A percentile compares a stretch with the other conserved stretches of the same genome.
Evolutionary conservation across 768 basidiomycete species (phyloP).

Genomic region (Russula foetens): DNA sequence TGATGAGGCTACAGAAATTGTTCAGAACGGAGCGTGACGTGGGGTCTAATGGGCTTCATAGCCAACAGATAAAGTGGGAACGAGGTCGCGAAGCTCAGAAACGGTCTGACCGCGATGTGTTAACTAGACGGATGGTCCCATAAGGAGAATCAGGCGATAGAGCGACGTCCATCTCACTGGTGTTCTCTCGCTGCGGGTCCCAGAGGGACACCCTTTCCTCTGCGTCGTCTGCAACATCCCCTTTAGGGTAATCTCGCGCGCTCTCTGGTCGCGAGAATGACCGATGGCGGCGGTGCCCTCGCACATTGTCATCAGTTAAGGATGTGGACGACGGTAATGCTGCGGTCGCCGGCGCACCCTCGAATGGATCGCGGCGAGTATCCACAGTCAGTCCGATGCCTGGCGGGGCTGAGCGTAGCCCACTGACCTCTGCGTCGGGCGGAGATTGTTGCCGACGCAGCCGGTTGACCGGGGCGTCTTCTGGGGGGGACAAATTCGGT

Average conservation of each 20-base stretch:
- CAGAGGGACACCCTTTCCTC: slow-evolving; percentile 57
- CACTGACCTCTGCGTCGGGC: neutral
- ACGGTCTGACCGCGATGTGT: neutral
- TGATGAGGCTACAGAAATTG: neutral
- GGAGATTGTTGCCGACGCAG: neutral
- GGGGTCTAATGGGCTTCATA: neutral
- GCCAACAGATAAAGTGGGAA: neutral
- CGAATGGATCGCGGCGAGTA: slow-evolving; percentile 9
- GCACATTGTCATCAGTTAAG: neutral
- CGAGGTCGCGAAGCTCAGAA: neutral
- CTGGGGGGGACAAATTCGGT: neutral
- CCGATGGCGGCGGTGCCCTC: slow-evolving; percentile 19
- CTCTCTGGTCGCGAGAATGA: slow-evolving; percentile 33
- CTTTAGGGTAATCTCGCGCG: slow-evolving; percentile 33
- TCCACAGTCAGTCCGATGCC: neutral
- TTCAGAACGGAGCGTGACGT: neutral
- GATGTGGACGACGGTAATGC: neutral
- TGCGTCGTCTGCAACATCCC: slow-evolving; percentile 37
- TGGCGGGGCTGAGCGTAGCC: slow-evolving; percentile 16
- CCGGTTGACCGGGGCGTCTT: neutral
- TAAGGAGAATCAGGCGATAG: slow-evolving; percentile 3
- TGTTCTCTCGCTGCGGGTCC: slow-evolving; percentile 2
- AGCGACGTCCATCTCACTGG: neutral
- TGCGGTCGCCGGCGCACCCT: neutral
- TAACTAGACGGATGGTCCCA: slow-evolving; percentile 17